Evolutionary conservation across 2,329 filamentous ascomycete genomes (phyloP).

Genomic region (Penicillium oxalicum): DNA sequence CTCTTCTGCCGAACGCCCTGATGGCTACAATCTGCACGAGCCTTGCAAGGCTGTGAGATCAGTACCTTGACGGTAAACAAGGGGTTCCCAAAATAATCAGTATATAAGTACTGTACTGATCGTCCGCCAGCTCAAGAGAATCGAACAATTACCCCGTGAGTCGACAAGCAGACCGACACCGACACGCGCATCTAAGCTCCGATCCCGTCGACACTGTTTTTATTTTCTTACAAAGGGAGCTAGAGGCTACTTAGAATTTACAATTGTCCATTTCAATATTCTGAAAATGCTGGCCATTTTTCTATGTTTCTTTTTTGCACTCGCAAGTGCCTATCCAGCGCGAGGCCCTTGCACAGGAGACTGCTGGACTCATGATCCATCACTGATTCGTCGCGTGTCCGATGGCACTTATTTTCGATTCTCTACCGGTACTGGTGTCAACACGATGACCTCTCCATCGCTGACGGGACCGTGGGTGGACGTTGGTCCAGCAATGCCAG

Average conservation of each 20-base stretch:
- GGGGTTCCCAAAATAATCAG: not conserved
- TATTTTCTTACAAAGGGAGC: not conserved
- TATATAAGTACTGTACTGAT: not conserved
- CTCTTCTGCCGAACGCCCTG: too few relatives aligned
- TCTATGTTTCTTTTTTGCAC: conserved; percentile 17
- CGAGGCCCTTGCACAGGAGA: conserved; percentile 29
- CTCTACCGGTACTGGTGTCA: conserved; percentile 47
- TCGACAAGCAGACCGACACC: too few relatives aligned
- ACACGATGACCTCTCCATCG: conserved; percentile 41
- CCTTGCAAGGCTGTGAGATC: too few relatives aligned
- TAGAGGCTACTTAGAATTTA: conserved; percentile 1
- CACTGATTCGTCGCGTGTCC: conserved; percentile 42
- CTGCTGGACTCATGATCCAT: conserved; percentile 44
- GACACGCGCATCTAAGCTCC: too few relatives aligned
- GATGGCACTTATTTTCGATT: conserved; percentile 52
- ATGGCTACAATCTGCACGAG: too few relatives aligned
- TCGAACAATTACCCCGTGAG: too few relatives aligned
- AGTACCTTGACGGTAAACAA: too few relatives aligned
- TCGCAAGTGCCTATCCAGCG: conserved; percentile 25
- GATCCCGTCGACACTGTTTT: too few relatives aligned
- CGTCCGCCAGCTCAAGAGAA: too few relatives aligned
- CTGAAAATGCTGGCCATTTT: conserved; percentile 19
- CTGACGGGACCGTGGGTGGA: conserved; percentile 48
- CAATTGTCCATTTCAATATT: not conserved
- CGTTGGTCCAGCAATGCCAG: conserved; percentile 42